These are phyloP conservation scores for Candida endomychidarum DNA, from an alignment of 805 yeast species.

Conservation along the genomic window DNA sequence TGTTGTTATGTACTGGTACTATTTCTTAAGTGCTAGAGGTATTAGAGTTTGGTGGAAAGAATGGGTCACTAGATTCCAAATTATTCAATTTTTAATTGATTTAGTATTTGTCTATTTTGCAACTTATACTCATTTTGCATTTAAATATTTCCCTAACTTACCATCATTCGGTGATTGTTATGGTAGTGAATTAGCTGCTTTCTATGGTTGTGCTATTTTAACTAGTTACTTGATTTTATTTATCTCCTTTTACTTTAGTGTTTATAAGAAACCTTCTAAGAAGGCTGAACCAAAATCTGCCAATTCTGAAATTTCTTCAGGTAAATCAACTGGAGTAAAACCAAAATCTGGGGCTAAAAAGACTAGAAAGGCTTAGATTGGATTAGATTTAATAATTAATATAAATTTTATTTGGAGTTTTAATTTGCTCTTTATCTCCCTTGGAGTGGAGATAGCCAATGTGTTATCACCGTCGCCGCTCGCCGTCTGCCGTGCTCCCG, in stretches of 20 bases:
- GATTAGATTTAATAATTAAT: neutral
- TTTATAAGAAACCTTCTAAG: slow-evolving; percentile 47
- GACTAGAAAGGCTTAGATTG: slow-evolving; percentile 10
- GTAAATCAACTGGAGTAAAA: neutral
- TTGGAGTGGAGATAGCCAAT: no score
- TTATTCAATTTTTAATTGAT: slow-evolving; percentile 88
- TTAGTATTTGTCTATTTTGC: slow-evolving; percentile 91
- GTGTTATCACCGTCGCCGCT: neutral
- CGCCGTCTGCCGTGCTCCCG: no score
- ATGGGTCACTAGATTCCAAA: slow-evolving; percentile 97
- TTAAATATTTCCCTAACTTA: slow-evolving; percentile 57
- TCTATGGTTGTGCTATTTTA: slow-evolving; percentile 83
- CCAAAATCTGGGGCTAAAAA: slow-evolving; percentile 5
- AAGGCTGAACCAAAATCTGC: neutral
- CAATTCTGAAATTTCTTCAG: neutral
- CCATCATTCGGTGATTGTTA: slow-evolving; percentile 81
- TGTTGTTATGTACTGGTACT: slow-evolving; percentile 97
- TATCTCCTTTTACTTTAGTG: slow-evolving; percentile 88
- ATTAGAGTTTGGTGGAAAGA: slow-evolving; percentile 99
- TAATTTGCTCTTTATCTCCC: no score
- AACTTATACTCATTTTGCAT: slow-evolving; percentile 84
- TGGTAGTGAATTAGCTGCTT: slow-evolving; percentile 92
- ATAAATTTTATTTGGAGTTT: no score
- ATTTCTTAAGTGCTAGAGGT: slow-evolving; percentile 88
- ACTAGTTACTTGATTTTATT: slow-evolving; percentile 86